A percentile compares a stretch with the other conserved stretches of the same genome.
phyloP scores from a whole-genome alignment of 2,329 filamentous ascomycete genomes.

The Alternaria panax region DNA sequence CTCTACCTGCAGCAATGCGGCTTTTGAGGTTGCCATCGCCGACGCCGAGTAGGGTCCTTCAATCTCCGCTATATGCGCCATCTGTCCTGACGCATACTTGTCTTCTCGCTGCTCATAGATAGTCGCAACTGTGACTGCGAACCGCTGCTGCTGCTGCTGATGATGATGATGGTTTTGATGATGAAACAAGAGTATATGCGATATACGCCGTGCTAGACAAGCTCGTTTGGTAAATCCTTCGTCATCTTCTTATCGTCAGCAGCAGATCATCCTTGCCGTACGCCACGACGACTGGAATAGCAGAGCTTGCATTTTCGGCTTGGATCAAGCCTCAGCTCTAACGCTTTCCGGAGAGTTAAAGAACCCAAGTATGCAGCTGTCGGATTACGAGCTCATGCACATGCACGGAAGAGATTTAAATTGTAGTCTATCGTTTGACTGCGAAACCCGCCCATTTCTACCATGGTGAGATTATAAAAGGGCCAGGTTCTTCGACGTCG shows the following conservation, averaged over 20 bases:
- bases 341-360: not conserved
- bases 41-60: not conserved
- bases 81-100: not conserved
- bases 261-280: conserved; percentile 1
- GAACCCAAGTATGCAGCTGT: not conserved
- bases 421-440: conserved; percentile 9
- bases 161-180: no score
- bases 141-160: no score
- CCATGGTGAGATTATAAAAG: not conserved
- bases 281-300: conserved; percentile 9
- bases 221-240: not conserved
- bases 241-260: not conserved
- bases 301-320: not conserved
- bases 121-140: not conserved
- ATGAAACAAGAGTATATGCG: not conserved
- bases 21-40: not conserved
- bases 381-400: not conserved
- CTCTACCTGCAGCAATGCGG: not conserved
- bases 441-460: not conserved
- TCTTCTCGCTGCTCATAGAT: not conserved
- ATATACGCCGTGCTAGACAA: not conserved
- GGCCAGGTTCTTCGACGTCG: not conserved
- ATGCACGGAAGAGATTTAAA: conserved; percentile 12
- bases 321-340: not conserved
- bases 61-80: not conserved